These are phyloP conservation scores for Cutaneotrichosporon dermatis DNA, from an alignment of 1,284 basidiomycete genomes.

Conservation along the genomic window DNA sequence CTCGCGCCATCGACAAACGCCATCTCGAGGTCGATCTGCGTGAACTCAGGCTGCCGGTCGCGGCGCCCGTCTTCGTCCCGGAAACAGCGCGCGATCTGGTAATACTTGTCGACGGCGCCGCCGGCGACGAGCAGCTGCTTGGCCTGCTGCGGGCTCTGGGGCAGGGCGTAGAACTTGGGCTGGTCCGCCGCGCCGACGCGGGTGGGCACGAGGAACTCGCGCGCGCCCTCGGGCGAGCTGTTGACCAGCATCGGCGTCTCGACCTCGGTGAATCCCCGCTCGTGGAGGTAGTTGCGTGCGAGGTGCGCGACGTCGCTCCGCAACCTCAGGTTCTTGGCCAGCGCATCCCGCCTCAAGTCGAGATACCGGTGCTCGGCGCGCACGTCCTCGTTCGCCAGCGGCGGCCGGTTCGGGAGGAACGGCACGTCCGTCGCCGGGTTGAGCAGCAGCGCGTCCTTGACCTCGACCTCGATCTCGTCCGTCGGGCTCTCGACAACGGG, in stretches of 20 bases:
- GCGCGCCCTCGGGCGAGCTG: conserved; percentile 88
- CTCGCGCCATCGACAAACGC: conserved; percentile 73
- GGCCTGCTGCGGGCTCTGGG: conserved; percentile 92
- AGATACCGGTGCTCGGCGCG: conserved; percentile 80
- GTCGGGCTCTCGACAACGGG: conserved; percentile 35
- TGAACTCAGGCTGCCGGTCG: conserved; percentile 94
- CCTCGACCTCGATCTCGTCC: conserved; percentile 74
- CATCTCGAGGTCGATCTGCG: conserved; percentile 95
- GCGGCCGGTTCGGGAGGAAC: conserved; percentile 72
- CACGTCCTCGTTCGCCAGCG: conserved; percentile 77
- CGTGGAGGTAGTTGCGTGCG: conserved; percentile 67
- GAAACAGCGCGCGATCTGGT: conserved; percentile 89
- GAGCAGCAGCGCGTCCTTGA: conserved; percentile 66
- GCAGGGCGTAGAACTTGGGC: conserved; percentile 79
- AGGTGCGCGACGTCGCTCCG: conserved; percentile 75
- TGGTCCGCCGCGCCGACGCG: conserved; percentile 46
- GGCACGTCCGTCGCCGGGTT: conserved; percentile 71
- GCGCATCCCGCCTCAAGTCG: conserved; percentile 69
- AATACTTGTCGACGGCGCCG: conserved; percentile 84
- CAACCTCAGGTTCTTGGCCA: conserved; percentile 72
- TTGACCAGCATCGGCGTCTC: conserved; percentile 91
- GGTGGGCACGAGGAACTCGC: conserved; percentile 89
- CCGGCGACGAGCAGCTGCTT: conserved; percentile 91
- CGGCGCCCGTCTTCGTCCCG: conserved; percentile 90
- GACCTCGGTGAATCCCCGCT: conserved; percentile 78